A percentile compares a stretch with the other conserved stretches of the same genome.
Conservation (phyloP, 352 stramenopile species). For the Phytopythium mirpurense region DNA sequence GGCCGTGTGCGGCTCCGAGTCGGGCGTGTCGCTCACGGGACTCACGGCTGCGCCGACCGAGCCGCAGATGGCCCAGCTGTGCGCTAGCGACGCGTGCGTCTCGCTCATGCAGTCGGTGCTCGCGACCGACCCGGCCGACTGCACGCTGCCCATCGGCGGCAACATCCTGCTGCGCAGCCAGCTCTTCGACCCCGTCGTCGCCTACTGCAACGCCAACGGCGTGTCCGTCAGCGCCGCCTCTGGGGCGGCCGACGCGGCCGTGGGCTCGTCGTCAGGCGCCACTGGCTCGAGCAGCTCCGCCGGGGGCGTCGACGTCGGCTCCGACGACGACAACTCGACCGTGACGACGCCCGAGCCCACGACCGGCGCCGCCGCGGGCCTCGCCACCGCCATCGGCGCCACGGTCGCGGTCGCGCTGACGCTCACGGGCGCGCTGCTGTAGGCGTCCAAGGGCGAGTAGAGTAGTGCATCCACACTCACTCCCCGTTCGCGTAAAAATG, state of each 20-base stretch:
- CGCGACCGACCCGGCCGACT: slow-evolving; percentile 12
- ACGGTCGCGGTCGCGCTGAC: not conserved
- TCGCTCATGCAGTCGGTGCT: slow-evolving; percentile 12
- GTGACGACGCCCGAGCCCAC: not conserved
- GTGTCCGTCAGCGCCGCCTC: slow-evolving; percentile 3
- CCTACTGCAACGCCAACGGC: slow-evolving; percentile 13
- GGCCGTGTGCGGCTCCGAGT: not conserved
- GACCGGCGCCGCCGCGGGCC: not conserved
- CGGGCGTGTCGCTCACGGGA: slow-evolving; percentile 1
- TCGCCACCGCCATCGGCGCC: not conserved
- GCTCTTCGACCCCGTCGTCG: slow-evolving; percentile 14
- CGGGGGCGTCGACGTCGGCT: slow-evolving; percentile 2
- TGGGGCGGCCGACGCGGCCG: not conserved
- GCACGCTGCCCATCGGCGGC: slow-evolving; percentile 10
- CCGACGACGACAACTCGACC: not conserved
- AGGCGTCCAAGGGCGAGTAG: too few relatives aligned
- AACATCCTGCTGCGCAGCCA: slow-evolving; percentile 11
- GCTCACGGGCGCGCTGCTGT: slow-evolving; percentile 3
- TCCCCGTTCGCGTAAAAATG: too few relatives aligned
- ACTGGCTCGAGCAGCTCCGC: not conserved
- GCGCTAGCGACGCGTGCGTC: slow-evolving; percentile 10
- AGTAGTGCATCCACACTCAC: too few relatives aligned
- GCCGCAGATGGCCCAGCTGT: slow-evolving; percentile 8
- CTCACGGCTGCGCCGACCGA: slow-evolving; percentile 6
- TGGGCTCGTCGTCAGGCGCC: slow-evolving; percentile 2